Evolutionary conservation across 495 filamentous ascomycete genomes (phyloP), one percentile per base, ranked within the genome.

Genomic region (Staphylotrichum tortipilum): DNA sequence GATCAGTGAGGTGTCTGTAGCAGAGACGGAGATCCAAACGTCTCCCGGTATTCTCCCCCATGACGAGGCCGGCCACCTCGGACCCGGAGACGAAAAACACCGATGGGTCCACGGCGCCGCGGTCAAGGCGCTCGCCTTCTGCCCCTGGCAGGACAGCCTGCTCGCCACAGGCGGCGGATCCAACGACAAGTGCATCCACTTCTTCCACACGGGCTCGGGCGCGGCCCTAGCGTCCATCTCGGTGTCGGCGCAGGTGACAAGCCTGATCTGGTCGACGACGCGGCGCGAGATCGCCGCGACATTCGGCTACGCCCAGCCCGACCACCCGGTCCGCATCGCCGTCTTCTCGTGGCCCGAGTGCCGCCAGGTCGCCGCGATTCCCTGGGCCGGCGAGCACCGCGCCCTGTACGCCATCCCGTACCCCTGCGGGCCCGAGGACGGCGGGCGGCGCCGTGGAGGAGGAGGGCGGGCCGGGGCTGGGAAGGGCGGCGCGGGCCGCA

Each of bases 331-430:
- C 55, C 84, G 92, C 22, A 88, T 98, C 54, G 94, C 89, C 17
- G 86, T 98, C 17, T 98, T 95, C 68, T 83, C 85, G 31, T 97
- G 94, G 94, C 92, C 92, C 2, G 85, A 86, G 43, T 97, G 92
- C 68, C 80, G 80, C 49, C 88, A 94, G 55, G 79, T 95, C 4
- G 86, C 90, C 11, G 82, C 83, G 19, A 87, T 98, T 19, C 90
- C 94, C 3, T 97, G 87, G 92, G 79, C 77, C 23, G 82, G 83
- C 38, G 83, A 91, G 50, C 84, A 88, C 59, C 77, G 85, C 30
- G 89, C 86, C 31, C 73, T 91, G 51, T 89, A 83, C 57, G 85
- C 84, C 4, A 78, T 89, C 47, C 62, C 80, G 8, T 88, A 83
- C 63, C 84, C 85, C 4, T 69, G 78, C 1, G 77, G 78, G 0